phyloP scores from a whole-genome alignment of 352 stramenopile species.

The Albugo laibachii region DNA sequence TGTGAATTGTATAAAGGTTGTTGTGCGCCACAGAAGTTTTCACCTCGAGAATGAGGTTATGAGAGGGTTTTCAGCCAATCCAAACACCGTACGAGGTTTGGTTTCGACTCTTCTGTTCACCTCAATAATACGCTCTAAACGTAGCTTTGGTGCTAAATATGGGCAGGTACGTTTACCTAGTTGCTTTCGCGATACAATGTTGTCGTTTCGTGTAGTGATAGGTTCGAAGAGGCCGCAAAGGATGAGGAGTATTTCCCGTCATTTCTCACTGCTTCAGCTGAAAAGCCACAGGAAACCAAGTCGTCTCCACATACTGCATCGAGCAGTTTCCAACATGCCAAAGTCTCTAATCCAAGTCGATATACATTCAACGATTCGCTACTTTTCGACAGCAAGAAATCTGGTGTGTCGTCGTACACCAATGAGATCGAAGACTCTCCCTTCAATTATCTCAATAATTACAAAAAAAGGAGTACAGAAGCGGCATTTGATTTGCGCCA shows the following conservation, averaged over 20 bases:
- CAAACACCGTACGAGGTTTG: too few species aligned
- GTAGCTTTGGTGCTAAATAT: background rate
- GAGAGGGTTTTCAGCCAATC: too few species aligned
- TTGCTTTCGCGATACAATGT: background rate
- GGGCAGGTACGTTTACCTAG: background rate
- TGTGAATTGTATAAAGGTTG: too few species aligned
- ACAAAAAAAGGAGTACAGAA: too few species aligned
- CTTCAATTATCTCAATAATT: background rate
- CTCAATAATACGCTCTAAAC: slow-evolving; percentile 12
- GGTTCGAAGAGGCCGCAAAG: background rate
- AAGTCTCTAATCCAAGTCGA: background rate
- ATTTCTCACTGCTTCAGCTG: slow-evolving; percentile 29
- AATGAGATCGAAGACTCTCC: background rate
- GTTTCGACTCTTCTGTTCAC: slow-evolving; percentile 12
- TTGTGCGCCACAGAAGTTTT: too few species aligned
- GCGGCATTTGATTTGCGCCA: too few species aligned
- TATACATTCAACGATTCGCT: background rate
- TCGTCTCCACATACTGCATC: slow-evolving; percentile 4
- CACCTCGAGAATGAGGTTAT: too few species aligned
- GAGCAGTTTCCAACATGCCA: slow-evolving; percentile 5
- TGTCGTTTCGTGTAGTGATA: background rate
- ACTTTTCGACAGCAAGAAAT: background rate
- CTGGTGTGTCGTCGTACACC: background rate
- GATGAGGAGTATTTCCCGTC: slow-evolving; percentile 66
- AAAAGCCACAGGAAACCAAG: slow-evolving; percentile 22